Percentiles rank a stretch among this genome's conserved stretches.
Evolutionary conservation across 129 eudicot genomes (phyloP).

Genomic region (Lactuca saligna): DNA sequence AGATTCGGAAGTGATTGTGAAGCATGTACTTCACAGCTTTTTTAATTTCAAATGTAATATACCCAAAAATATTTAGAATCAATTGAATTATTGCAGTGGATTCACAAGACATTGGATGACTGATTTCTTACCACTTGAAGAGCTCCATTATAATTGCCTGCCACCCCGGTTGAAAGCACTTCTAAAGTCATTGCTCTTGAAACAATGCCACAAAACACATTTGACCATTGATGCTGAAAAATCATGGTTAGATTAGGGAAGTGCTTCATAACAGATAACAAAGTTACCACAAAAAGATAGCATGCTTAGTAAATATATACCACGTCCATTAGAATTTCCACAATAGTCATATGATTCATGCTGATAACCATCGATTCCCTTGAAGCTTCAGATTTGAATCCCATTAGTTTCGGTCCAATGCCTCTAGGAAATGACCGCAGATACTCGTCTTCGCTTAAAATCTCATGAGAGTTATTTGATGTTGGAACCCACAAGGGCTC

Average conservation of each 20-base stretch:
- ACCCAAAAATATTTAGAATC: not conserved
- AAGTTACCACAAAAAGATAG: not conserved
- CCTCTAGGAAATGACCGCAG: conserved; percentile 71
- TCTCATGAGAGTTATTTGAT: conserved; percentile 49
- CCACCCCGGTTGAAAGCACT: conserved; percentile 90
- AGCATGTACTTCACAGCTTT: not conserved
- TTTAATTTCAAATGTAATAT: not conserved
- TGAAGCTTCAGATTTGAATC: conserved; percentile 84
- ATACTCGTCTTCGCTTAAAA: conserved; percentile 78
- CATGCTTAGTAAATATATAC: conserved; percentile 33
- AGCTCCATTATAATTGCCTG: conserved; percentile 95
- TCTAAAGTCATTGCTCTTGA: conserved; percentile 91
- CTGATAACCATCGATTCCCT: conserved; percentile 82
- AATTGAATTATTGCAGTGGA: not conserved
- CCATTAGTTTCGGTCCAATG: conserved; percentile 77
- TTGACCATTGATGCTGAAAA: conserved; percentile 84
- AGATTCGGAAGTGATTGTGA: not conserved
- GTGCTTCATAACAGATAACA: not conserved
- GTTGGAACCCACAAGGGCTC: conserved; percentile 88
- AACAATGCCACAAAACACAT: conserved; percentile 80
- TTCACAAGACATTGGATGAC: not conserved
- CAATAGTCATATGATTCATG: conserved; percentile 84
- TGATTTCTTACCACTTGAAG: conserved; percentile 83
- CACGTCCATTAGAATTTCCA: conserved; percentile 95
- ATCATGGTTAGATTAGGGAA: not conserved